Evolutionary conservation across 75 land plant species (phyloP), one percentile per base, ranked within the genome.

Genomic region (Picea glauca): DNA sequence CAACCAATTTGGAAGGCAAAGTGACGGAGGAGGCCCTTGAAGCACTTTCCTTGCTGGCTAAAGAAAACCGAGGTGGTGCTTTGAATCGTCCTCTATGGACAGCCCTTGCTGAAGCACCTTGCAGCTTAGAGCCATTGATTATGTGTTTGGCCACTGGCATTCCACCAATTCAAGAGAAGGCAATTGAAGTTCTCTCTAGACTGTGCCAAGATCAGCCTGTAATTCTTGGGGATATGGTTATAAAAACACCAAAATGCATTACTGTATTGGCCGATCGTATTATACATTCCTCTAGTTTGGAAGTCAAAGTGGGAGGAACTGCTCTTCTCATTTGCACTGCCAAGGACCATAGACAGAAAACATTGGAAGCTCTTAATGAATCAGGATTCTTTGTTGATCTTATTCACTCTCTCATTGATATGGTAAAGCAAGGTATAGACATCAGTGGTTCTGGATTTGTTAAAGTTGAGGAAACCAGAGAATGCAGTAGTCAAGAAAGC

Each of bases 301-400:
- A 87, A 78, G 88, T 87, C 62, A 85, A 84, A 62, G 83, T 87
- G n/a, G 88, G 88, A 31, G 88, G 87, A 56, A 78, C 87, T 62
- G 87, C 88, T 46, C 62, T 87, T 5, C 78, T 87, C 13, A 87
- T 87, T 61, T 87, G 88, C 76, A 83, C 88, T 14, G 80, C 83
- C 50, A 87, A 87, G 46, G 83, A 85, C 62, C 87, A 87, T 74
- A 83, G 87, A 21, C 83, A 87, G 59, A 66, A 78, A 35, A 58
- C 87, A 30, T 78, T 87, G 80, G 87, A 87, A 35, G 87, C 75
- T 35, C 79, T 86, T n/a, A 62, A 73, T 66, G 79, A 63, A 32
- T 83, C 82, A 14, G 87, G 87, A 7, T 79, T 33, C 62, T 75
- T 76, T 58, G 9, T 21, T 26, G 75, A 58, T 35, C 80, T 87